phyloP scores from a whole-genome alignment of 768 basidiomycete species.

The Rhodotorula toruloides region DNA sequence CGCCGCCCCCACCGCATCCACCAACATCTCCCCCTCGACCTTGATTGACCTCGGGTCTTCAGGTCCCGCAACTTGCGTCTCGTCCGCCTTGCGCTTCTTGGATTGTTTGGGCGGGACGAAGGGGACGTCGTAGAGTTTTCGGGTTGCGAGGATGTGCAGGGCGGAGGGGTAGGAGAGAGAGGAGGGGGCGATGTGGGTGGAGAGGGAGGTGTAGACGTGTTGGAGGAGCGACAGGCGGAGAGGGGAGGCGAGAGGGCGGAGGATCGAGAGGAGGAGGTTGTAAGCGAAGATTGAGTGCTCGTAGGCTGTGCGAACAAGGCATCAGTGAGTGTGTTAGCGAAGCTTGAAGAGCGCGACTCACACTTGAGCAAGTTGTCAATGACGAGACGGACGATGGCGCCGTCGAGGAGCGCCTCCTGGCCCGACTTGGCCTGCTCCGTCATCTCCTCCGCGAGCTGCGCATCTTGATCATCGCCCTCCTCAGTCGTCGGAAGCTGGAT shows the following conservation, averaged over 20 bases:
- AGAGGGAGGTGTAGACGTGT: constrained; percentile 52
- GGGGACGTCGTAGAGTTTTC: constrained; percentile 31
- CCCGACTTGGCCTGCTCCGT: constrained; percentile 54
- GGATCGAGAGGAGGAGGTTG: constrained; percentile 49
- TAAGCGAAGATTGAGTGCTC: constrained; percentile 42
- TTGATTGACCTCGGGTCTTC: constrained; percentile 48
- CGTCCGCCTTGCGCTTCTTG: constrained; percentile 42
- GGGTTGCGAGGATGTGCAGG: constrained; percentile 29
- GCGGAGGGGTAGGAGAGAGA: constrained; percentile 24
- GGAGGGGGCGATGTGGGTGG: constrained; percentile 33
- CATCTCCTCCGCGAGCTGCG: constrained; percentile 46
- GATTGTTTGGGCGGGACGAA: constrained; percentile 21
- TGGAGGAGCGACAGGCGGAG: constrained; percentile 51
- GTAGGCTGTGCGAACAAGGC: constrained; percentile 26
- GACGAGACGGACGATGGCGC: constrained; percentile 73
- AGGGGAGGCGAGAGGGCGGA: constrained; percentile 49
- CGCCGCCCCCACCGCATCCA: constrained; percentile 55
- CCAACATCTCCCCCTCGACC: constrained; percentile 54
- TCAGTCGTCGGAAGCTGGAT: background rate
- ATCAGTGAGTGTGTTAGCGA: constrained; percentile 30
- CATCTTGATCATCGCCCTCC: constrained; percentile 12
- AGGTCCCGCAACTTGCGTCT: constrained; percentile 50
- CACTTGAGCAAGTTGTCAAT: constrained; percentile 70
- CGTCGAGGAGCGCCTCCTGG: constrained; percentile 64
- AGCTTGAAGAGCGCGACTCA: constrained; percentile 45